Evolutionary conservation across 1,139 yeast genomes (phyloP).

Genomic region (Saccharomyces hybrid): DNA sequence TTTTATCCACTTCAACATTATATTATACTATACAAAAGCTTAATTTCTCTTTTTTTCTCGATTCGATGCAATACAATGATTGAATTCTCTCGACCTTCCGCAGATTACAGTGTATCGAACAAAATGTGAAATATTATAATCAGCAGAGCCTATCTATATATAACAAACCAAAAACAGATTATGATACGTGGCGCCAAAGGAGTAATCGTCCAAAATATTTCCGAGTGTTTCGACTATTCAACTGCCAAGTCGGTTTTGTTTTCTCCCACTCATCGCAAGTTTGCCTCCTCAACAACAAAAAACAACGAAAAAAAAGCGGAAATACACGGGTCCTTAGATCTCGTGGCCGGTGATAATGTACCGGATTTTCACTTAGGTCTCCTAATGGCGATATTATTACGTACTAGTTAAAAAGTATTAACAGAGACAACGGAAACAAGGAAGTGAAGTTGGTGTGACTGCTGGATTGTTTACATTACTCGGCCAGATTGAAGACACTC

Average conservation of each 20-base stretch:
- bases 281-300: not conserved
- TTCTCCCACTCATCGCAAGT: conserved; percentile 1
- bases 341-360: not conserved
- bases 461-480: not conserved
- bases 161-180: not conserved
- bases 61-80: not conserved
- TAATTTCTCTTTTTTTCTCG: not conserved
- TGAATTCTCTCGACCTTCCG: not conserved
- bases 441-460: not conserved
- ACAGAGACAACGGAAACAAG: not conserved
- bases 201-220: not conserved
- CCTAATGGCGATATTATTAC: not conserved
- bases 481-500: not conserved
- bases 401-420: not conserved
- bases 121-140: not conserved
- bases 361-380: not conserved
- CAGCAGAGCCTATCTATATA: not conserved
- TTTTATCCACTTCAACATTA: conserved; percentile 78
- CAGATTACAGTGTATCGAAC: not conserved
- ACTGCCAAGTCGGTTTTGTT: not conserved
- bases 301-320: not conserved
- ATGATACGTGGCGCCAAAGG: not conserved
- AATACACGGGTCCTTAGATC: not conserved
- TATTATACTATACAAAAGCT: not conserved
- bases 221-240: not conserved